These are phyloP conservation scores for Euclidium syriacum DNA, from an alignment of 345 rosid genomes.

Conservation along the genomic window DNA sequence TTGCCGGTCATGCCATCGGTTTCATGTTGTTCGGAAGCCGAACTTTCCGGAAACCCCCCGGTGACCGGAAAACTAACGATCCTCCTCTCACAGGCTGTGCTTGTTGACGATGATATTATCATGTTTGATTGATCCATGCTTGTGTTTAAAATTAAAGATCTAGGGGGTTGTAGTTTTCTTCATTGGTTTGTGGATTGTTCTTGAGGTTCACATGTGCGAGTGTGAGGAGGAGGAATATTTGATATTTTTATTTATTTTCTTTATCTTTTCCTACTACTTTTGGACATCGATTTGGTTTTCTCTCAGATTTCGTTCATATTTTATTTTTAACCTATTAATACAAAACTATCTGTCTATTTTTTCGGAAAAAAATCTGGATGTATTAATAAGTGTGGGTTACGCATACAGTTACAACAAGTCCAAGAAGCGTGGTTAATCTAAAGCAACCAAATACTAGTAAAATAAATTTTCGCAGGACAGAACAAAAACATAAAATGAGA, in stretches of 20 bases:
- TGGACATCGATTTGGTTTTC: neutral
- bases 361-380: no score
- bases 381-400: no score
- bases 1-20: slow-evolving; percentile 69
- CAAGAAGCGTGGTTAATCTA: no score
- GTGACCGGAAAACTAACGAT: slow-evolving; percentile 14
- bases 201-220: neutral
- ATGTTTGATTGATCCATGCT: neutral
- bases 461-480: no score
- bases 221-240: slow-evolving; percentile 8
- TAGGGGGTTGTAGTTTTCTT: slow-evolving; percentile 12
- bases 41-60: slow-evolving; percentile 21
- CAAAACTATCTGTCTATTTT: no score
- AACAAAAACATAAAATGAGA: no score
- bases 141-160: neutral
- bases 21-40: slow-evolving; percentile 51
- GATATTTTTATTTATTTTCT: neutral
- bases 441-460: no score
- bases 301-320: no score
- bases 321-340: no score
- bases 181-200: slow-evolving; percentile 14
- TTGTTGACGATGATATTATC: slow-evolving; percentile 6
- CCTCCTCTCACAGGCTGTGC: slow-evolving; percentile 21
- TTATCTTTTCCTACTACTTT: neutral
- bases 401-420: no score